Conservation (phyloP, 2,329 filamentous ascomycete species). For the Amauroascus verrucosus region DNA sequence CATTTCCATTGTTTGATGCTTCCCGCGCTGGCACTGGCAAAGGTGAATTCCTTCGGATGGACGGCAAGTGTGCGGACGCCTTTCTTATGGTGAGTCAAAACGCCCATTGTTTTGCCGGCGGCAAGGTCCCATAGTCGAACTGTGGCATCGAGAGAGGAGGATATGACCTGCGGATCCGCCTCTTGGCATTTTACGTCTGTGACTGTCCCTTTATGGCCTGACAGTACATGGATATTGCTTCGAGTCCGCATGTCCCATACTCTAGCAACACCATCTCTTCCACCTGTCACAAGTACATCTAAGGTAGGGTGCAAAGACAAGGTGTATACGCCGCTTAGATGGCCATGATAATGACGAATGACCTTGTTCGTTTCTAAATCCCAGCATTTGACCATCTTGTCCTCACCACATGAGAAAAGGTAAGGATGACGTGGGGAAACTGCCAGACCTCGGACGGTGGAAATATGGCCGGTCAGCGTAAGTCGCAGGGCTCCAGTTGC, state of each 20-base stretch:
- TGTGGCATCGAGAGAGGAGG: conserved; percentile 81
- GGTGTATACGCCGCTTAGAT: conserved; percentile 91
- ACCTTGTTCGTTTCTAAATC: conserved; percentile 99
- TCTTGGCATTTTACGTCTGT: conserved; percentile 87
- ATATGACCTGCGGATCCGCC: conserved; percentile 91
- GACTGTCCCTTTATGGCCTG: conserved; percentile 83
- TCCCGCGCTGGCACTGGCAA: conserved; percentile 80
- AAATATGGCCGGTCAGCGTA: conserved; percentile 89
- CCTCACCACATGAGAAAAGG: conserved; percentile 93
- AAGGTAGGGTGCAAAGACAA: conserved; percentile 86
- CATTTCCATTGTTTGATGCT: conserved; percentile 99
- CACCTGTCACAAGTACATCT: conserved; percentile 88
- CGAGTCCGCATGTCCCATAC: conserved; percentile 99
- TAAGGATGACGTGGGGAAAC: conserved; percentile 92
- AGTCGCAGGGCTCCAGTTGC: conserved; percentile 74
- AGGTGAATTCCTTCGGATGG: conserved; percentile 91
- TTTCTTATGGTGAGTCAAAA: conserved; percentile 97
- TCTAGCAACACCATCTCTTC: conserved; percentile 82
- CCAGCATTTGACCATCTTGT: conserved; percentile 99
- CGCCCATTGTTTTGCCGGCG: conserved; percentile 90
- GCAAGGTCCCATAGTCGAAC: conserved; percentile 92
- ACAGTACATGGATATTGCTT: conserved; percentile 87
- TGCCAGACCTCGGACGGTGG: conserved; percentile 80
- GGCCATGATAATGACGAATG: conserved; percentile 93
- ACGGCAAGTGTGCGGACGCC: conserved; percentile 74